Evolutionary conservation across 1,284 basidiomycete genomes (phyloP).

Genomic region (Peniophora sp.): DNA sequence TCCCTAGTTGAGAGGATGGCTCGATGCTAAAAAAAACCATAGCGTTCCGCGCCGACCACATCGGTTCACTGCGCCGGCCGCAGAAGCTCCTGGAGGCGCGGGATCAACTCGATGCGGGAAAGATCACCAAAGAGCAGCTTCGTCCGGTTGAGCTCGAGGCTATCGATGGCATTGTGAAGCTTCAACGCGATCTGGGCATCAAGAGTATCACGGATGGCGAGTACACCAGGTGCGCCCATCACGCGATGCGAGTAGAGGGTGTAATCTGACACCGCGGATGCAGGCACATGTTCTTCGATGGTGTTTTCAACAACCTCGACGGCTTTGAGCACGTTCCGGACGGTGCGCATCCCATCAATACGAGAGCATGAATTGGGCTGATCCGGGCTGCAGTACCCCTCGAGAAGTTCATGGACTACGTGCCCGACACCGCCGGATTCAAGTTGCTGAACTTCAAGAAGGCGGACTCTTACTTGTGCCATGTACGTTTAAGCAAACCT

Average conservation of each 20-base stretch:
- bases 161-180: constrained; percentile 32
- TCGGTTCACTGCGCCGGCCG: constrained; percentile 41
- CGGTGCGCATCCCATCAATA: constrained; percentile 25
- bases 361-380: neutral
- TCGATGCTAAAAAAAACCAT: neutral
- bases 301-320: constrained; percentile 53
- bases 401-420: constrained; percentile 22
- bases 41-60: constrained; percentile 34
- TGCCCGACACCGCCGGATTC: constrained; percentile 35
- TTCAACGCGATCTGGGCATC: constrained; percentile 33
- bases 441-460: constrained; percentile 30
- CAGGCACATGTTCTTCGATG: constrained; percentile 51
- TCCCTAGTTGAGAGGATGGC: too few species aligned
- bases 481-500: constrained; percentile 21
- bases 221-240: constrained; percentile 25
- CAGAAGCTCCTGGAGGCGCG: constrained; percentile 32
- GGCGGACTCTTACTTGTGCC: constrained; percentile 43
- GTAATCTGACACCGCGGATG: neutral
- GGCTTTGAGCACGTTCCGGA: constrained; percentile 52
- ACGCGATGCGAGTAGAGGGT: neutral
- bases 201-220: constrained; percentile 44
- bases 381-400: constrained; percentile 17
- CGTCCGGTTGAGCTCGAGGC: constrained; percentile 35
- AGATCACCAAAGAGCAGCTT: constrained; percentile 28
- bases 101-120: constrained; percentile 24